Evolutionary conservation across 2,329 filamentous ascomycete genomes (phyloP), one percentile per base, ranked within the genome.

Genomic region (Pseudocercospora eumusae): DNA sequence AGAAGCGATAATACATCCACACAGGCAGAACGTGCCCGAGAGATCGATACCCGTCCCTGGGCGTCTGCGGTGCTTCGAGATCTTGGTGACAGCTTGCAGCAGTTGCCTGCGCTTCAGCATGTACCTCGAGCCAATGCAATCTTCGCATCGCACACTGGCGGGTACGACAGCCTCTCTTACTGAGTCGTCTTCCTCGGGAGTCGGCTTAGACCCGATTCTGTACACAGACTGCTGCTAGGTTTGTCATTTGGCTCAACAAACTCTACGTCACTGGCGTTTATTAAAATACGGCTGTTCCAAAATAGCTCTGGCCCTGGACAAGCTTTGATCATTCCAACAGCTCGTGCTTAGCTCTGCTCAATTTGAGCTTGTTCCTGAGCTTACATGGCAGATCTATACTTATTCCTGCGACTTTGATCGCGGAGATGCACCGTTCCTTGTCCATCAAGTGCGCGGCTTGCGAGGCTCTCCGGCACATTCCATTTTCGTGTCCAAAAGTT

Each of bases 321-420:
- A 52, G 47, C 47, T 52, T 52, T 28, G 11, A 31, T 27, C 18
- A 18, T 18, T n/a, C n/a, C n/a, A 28, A 27, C 21, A 52, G 3
- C 23, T n/a, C n/a, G n/a, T n/a, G n/a, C n/a, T 52, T 52, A 31
- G 47, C 47, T 52, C 15, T n/a, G 21, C 15, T n/a, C 25, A 18
- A 15, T 28, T 52, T 52, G 47, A 31, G 47, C 47, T 52, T 52
- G 47, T 52, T 52, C 47, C 47, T 52, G 47, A 52, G 47, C 23
- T 52, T 52, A 52, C 31, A 47, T 11, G 15, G 47, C 47, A n/a
- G 47, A 52, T 52, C 47, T 23, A 52, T 31, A 52, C 47, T 23
- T n/a, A n/a, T n/a, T 52, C 25, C 47, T 25, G 21, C 21, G 23
- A 52, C 13, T 28, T 6, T 11, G 36, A 25, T 10, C 28, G 47